Conservation (phyloP, 2,329 filamentous ascomycete species). For the Alternaria arbusti region DNA sequence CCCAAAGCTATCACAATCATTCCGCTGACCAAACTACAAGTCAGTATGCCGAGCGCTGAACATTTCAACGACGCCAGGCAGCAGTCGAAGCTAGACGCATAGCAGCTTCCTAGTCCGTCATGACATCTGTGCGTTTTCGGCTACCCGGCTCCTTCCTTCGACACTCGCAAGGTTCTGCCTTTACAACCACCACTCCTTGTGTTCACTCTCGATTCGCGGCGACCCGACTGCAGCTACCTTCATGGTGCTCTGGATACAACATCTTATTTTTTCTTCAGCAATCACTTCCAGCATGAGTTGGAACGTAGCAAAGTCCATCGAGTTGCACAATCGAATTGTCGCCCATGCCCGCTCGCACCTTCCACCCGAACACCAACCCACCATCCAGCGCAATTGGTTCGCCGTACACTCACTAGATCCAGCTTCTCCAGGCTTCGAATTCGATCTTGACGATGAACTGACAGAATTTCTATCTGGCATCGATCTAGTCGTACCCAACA, state of each 20-base stretch:
- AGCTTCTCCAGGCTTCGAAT: neutral
- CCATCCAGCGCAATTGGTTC: neutral
- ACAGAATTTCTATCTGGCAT: neutral
- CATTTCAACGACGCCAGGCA: no score
- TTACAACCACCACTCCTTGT: neutral
- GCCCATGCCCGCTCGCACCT: neutral
- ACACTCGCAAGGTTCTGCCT: neutral
- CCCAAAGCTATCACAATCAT: no score
- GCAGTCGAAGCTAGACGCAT: no score
- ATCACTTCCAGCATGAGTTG: neutral
- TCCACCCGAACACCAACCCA: neutral
- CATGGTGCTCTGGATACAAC: neutral
- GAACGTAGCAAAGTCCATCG: neutral
- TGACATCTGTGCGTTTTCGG: neutral
- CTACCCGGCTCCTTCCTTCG: neutral
- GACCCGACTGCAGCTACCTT: no score
- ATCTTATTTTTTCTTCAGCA: neutral
- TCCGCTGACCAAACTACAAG: no score
- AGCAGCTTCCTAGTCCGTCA: fast-evolving
- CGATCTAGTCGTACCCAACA: neutral
- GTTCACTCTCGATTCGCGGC: no score
- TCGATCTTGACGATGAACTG: neutral
- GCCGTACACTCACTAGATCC: neutral
- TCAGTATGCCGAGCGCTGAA: no score
- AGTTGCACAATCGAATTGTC: neutral